Evolutionary conservation across 352 stramenopile species (phyloP).

Genomic region (Phytophthora agathidicida): DNA sequence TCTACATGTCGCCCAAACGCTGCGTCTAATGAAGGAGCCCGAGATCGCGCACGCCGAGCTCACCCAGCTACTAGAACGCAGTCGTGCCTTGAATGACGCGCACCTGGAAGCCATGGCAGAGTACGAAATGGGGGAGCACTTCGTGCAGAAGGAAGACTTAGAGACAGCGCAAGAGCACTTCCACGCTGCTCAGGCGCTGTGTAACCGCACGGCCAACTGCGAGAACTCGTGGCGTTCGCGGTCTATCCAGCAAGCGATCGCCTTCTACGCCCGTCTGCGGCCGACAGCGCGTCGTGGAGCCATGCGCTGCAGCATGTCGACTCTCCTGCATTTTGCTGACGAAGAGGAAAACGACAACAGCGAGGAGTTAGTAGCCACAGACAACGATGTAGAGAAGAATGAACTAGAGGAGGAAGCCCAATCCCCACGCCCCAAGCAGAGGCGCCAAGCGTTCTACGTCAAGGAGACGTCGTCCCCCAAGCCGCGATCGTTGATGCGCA

Average conservation of each 20-base stretch:
- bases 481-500: conserved; percentile 29
- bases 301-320: conserved; percentile 35
- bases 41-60: conserved; percentile 52
- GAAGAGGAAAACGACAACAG: conserved; percentile 9
- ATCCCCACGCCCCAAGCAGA: conserved; percentile 1
- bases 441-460: conserved; percentile 27
- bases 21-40: conserved; percentile 42
- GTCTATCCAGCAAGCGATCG: conserved; percentile 60
- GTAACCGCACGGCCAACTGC: conserved; percentile 53
- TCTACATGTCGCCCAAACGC: conserved; percentile 42
- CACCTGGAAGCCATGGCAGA: conserved; percentile 54
- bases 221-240: conserved; percentile 36
- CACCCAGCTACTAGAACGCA: conserved; percentile 41
- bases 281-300: conserved; percentile 34
- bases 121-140: conserved; percentile 58
- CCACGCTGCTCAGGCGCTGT: conserved; percentile 41
- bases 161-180: conserved; percentile 49
- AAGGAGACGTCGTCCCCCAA: conserved; percentile 17
- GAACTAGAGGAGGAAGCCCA: conserved; percentile 19
- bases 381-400: conserved; percentile 1
- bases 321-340: conserved; percentile 4
- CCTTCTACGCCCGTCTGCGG: conserved; percentile 53
- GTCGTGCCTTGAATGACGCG: conserved; percentile 39
- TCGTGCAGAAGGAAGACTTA: conserved; percentile 42
- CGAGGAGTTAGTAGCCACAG: conserved; percentile 2